Percentiles rank a stretch among this genome's conserved stretches.
These are phyloP conservation scores for Coniophora puteana DNA, from an alignment of 1,284 basidiomycete genomes.

Conservation along the genomic window DNA sequence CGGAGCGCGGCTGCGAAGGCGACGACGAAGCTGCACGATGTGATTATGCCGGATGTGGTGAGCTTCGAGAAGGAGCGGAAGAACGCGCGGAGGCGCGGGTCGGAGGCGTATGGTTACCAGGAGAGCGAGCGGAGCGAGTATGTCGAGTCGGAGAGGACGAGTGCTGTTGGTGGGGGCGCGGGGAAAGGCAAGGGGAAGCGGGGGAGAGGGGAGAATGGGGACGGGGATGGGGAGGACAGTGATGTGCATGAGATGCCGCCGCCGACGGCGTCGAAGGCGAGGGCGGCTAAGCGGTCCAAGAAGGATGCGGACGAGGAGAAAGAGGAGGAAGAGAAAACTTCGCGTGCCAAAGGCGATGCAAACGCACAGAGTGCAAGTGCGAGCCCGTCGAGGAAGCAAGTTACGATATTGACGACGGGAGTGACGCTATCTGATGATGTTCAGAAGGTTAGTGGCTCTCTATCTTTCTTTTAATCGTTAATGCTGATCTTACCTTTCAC, in stretches of 20 bases:
- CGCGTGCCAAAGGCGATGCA: background rate
- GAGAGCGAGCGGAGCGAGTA: slow-evolving; percentile 18
- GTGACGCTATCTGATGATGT: slow-evolving; percentile 50
- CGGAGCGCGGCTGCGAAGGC: slow-evolving; percentile 69
- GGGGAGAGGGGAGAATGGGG: slow-evolving; percentile 22
- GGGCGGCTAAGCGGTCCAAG: slow-evolving; percentile 19
- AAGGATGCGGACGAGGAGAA: slow-evolving; percentile 22
- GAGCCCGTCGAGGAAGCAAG: slow-evolving; percentile 8
- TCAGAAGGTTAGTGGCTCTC: slow-evolving; percentile 40
- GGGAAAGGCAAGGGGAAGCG: slow-evolving; percentile 30
- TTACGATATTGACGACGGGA: slow-evolving; percentile 61
- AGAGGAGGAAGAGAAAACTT: slow-evolving; percentile 15
- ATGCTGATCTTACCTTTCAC: background rate
- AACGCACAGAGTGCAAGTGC: background rate
- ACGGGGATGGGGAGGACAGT: slow-evolving; percentile 26
- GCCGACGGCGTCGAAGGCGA: slow-evolving; percentile 26
- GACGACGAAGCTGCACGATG: slow-evolving; percentile 53
- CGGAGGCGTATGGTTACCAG: slow-evolving; percentile 3
- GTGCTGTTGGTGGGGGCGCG: slow-evolving; percentile 17
- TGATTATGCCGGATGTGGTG: slow-evolving; percentile 73
- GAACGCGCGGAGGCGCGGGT: slow-evolving; percentile 26
- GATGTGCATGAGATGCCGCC: slow-evolving; percentile 12
- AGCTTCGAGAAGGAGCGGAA: slow-evolving; percentile 66
- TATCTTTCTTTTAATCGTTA: background rate
- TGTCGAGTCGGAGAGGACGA: slow-evolving; percentile 21